Evolutionary conservation across 768 basidiomycete species (phyloP).

Genomic region (Coprinopsis cinerea): DNA sequence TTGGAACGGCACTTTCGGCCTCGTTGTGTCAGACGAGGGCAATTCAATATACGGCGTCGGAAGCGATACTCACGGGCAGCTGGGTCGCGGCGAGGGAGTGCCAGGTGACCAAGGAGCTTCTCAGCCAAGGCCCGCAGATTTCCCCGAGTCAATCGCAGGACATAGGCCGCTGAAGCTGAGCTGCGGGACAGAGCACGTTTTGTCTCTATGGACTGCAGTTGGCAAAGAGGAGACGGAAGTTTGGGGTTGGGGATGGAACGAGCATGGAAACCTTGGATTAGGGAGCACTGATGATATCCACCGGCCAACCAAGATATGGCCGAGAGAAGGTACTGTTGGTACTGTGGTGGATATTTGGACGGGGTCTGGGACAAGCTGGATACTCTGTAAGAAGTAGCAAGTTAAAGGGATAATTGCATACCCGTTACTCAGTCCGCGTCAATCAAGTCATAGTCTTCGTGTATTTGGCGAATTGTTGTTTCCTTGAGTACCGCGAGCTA

Average conservation of each 20-base stretch:
- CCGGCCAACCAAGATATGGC: conserved; percentile 51
- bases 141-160: too few relatives aligned
- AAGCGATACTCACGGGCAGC: conserved; percentile 62
- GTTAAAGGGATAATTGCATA: background rate
- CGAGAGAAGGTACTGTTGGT: conserved; percentile 15
- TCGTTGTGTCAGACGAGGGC: conserved; percentile 18
- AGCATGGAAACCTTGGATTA: conserved; percentile 88
- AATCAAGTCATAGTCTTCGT: conserved; percentile 62
- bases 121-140: conserved; percentile 12
- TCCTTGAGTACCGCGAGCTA: conserved; percentile 70
- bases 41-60: conserved; percentile 37
- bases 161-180: conserved; percentile 32
- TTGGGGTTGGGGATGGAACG: conserved; percentile 97
- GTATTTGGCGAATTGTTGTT: conserved; percentile 68
- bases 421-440: conserved; percentile 41
- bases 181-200: conserved; percentile 85
- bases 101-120: background rate
- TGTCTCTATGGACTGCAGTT: conserved; percentile 29
- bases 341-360: conserved; percentile 27
- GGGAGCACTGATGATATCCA: conserved; percentile 51
- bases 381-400: conserved; percentile 16
- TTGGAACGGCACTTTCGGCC: conserved; percentile 74
- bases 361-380: conserved; percentile 45
- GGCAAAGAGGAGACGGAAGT: conserved; percentile 31
- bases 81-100: conserved; percentile 35